A percentile compares a stretch with the other conserved stretches of the same genome.
phyloP scores from a whole-genome alignment of 169 alveolate genomes.

The Babesia ovata region DNA sequence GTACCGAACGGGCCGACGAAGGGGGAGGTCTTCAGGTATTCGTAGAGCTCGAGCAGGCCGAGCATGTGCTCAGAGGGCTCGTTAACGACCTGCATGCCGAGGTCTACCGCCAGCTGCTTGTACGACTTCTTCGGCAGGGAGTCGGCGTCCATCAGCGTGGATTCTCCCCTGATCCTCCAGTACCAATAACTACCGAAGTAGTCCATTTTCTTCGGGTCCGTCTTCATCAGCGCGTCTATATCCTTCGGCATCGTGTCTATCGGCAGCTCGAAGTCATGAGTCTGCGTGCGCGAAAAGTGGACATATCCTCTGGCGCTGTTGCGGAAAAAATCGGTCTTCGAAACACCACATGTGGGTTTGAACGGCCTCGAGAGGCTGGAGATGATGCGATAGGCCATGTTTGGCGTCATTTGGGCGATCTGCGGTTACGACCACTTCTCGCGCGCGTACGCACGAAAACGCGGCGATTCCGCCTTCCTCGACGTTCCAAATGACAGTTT shows the following conservation, averaged over 20 bases:
- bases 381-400: slow-evolving; percentile 27
- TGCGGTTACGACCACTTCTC: not conserved
- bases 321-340: not conserved
- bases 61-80: slow-evolving; percentile 84
- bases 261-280: slow-evolving; percentile 86
- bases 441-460: no score
- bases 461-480: no score
- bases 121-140: slow-evolving; percentile 79
- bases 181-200: slow-evolving; percentile 86
- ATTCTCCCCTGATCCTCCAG: slow-evolving; percentile 84
- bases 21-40: slow-evolving; percentile 85
- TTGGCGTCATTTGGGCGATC: not conserved
- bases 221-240: slow-evolving; percentile 75
- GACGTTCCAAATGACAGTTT: no score
- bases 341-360: not conserved
- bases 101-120: slow-evolving; percentile 86
- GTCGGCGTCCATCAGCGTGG: slow-evolving; percentile 79
- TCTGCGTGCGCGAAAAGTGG: slow-evolving; percentile 80
- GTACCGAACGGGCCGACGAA: slow-evolving; percentile 90
- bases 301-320: slow-evolving; percentile 61
- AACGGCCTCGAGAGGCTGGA: not conserved
- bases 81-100: slow-evolving; percentile 84
- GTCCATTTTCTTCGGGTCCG: slow-evolving; percentile 81
- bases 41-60: slow-evolving; percentile 87
- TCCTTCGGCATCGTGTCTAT: slow-evolving; percentile 87